Evolutionary conservation across 768 basidiomycete species (phyloP).

Genomic region (Lactarius akahatsu): DNA sequence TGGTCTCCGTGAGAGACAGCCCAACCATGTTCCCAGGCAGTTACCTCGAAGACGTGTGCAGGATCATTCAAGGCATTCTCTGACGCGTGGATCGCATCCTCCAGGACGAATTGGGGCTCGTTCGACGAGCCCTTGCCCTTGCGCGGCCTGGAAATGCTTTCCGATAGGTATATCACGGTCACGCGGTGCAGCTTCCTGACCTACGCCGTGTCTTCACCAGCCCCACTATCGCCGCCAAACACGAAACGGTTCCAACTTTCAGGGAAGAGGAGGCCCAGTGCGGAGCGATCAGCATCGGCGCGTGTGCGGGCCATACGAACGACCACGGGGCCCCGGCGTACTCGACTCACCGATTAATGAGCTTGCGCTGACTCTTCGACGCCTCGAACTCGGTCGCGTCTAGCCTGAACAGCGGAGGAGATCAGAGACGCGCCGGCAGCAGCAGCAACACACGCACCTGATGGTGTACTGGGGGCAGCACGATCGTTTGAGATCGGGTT

Average conservation of each 20-base stretch:
- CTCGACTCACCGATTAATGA: constrained; percentile 60
- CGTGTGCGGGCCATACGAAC: background rate
- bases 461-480: constrained; percentile 98
- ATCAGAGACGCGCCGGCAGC: background rate
- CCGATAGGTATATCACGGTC: background rate
- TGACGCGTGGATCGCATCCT: constrained; percentile 52
- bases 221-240: constrained; percentile 40
- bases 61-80: constrained; percentile 45
- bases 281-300: background rate
- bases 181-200: constrained; percentile 9
- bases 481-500: constrained; percentile 74
- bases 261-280: background rate
- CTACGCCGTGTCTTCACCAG: constrained; percentile 30
- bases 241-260: constrained; percentile 74
- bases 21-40: background rate
- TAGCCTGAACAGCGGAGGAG: constrained; percentile 44
- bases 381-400: constrained; percentile 66
- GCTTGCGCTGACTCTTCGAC: constrained; percentile 71
- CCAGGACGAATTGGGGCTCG: constrained; percentile 41
- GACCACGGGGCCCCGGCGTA: background rate
- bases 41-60: constrained; percentile 62
- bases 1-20: background rate
- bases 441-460: constrained; percentile 48
- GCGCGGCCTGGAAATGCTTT: constrained; percentile 1
- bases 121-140: constrained; percentile 9